Evolutionary conservation across 768 basidiomycete species (phyloP).

Genomic region (Boletus patriciae): DNA sequence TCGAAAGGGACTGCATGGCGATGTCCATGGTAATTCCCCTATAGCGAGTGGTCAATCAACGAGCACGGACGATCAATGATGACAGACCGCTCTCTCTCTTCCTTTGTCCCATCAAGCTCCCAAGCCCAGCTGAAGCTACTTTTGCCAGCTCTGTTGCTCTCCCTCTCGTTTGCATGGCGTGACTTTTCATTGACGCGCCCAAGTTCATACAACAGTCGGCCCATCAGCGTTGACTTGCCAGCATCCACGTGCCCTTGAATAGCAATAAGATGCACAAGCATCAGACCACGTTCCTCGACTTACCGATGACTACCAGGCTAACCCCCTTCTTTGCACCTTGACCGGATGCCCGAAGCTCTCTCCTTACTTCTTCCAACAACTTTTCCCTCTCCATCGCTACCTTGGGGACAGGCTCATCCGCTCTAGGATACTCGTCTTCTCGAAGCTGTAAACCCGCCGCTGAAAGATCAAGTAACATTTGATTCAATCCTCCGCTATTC

Average conservation of each 20-base stretch:
- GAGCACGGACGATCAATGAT: not conserved
- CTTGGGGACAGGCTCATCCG: slow-evolving; percentile 57
- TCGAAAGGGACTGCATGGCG: slow-evolving; percentile 75
- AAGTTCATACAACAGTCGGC: slow-evolving; percentile 87
- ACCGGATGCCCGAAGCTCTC: slow-evolving; percentile 46
- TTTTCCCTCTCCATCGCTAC: slow-evolving; percentile 74
- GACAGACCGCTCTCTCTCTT: slow-evolving; percentile 87
- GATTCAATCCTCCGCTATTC: slow-evolving; percentile 42
- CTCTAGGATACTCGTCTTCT: slow-evolving; percentile 38
- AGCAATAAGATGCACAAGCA: slow-evolving; percentile 9
- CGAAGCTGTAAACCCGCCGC: slow-evolving; percentile 63
- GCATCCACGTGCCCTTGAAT: slow-evolving; percentile 93
- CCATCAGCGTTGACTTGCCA: slow-evolving; percentile 98
- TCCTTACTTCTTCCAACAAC: slow-evolving; percentile 76
- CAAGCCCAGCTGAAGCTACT: slow-evolving; percentile 98
- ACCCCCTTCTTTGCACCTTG: slow-evolving; percentile 64
- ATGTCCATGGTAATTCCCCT: slow-evolving; percentile 99
- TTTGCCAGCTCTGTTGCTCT: slow-evolving; percentile 87
- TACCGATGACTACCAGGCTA: slow-evolving; percentile 92
- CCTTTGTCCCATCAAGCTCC: slow-evolving; percentile 89
- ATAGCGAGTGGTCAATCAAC: slow-evolving; percentile 10
- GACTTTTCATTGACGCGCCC: slow-evolving; percentile 87
- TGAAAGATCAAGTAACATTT: slow-evolving; percentile 68
- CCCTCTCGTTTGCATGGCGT: slow-evolving; percentile 80
- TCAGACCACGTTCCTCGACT: slow-evolving; percentile 13